Evolutionary conservation across 2,329 filamentous ascomycete species (phyloP), one percentile per base, ranked within the genome.

Genomic region (Elsinoe australis): DNA sequence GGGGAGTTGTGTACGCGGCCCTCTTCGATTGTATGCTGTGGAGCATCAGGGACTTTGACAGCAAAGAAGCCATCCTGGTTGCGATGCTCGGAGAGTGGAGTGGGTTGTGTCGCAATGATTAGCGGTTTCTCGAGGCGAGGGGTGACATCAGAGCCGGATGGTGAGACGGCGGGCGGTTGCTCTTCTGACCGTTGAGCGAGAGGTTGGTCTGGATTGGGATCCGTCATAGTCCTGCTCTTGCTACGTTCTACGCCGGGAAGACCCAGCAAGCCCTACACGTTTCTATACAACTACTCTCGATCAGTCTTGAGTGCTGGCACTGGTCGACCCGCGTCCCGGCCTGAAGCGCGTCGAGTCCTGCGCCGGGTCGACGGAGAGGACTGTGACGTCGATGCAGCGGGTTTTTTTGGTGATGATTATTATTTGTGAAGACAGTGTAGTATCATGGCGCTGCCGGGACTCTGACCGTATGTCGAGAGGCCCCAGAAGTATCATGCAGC

Each of bases 41-140:
- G 8, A 17, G 45, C 28, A 6, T 38, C 21, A 5, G 50, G 18
- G 14, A 50, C 35, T 35, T 50, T 42, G 28, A 54, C 29, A 21
- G 50, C 47, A 53, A 58, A 52, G 59, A 59, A 55, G 48, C 53
- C 38, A 47, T 49, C 45, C 53, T 58, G 39, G 8, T 33, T 24
- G 36, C 31, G 29, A 21, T 19, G 31, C 12, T 48, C 45, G 4
- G 33, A 5, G 14, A n/a, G 21, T 29, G 45, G 45, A 19, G 45
- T 48, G 18, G 45, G 33, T 17, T 48, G 31, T 10, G 45, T 48
- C 15, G 45, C 45, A 19, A 48, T 36, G 34, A 48, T 48, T 5
- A 36, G 34, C 32, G 45, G 45, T 36, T 48, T 48, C 34, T 48
- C 45, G 32, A 36, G 33, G 15, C 45, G 32, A 8, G 45, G 45